Conservation (phyloP, 805 yeast genomes). For the Yamadazyma takamatsuzukensis region DNA sequence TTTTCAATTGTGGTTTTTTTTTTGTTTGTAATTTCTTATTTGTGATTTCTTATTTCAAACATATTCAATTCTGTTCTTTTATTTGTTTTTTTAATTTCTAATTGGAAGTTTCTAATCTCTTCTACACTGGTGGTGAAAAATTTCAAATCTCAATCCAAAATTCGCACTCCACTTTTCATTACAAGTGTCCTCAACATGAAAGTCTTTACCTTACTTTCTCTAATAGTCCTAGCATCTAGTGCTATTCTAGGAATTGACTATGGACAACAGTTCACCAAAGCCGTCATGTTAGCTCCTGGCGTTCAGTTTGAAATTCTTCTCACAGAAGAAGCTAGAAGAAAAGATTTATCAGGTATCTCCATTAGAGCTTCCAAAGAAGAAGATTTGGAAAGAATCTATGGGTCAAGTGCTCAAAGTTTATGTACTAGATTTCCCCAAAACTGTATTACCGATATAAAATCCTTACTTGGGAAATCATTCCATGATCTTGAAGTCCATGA, state of each 20-base stretch:
- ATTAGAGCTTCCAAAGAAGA: slow-evolving; percentile 42
- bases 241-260: slow-evolving; percentile 86
- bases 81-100: no score
- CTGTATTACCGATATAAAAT: slow-evolving; percentile 65
- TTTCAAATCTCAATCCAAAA: no score
- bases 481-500: slow-evolving; percentile 43
- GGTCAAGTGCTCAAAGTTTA: slow-evolving; percentile 66
- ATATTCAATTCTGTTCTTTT: no score
- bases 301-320: slow-evolving; percentile 83
- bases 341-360: slow-evolving; percentile 78
- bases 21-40: no score
- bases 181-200: slow-evolving; percentile 7
- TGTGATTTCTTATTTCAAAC: no score
- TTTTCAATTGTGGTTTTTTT: no score
- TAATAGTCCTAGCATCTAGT: slow-evolving; percentile 26
- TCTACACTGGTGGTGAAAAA: no score
- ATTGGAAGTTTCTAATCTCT: no score
- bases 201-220: slow-evolving; percentile 9
- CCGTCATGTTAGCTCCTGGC: slow-evolving; percentile 86
- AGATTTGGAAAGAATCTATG: slow-evolving; percentile 69
- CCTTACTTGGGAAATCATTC: slow-evolving; percentile 62
- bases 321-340: slow-evolving; percentile 88
- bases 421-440: slow-evolving; percentile 71
- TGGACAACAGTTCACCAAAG: slow-evolving; percentile 85
- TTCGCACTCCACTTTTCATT: no score